Conservation (phyloP, 140 eudicot species). For the Anethum foeniculum region DNA sequence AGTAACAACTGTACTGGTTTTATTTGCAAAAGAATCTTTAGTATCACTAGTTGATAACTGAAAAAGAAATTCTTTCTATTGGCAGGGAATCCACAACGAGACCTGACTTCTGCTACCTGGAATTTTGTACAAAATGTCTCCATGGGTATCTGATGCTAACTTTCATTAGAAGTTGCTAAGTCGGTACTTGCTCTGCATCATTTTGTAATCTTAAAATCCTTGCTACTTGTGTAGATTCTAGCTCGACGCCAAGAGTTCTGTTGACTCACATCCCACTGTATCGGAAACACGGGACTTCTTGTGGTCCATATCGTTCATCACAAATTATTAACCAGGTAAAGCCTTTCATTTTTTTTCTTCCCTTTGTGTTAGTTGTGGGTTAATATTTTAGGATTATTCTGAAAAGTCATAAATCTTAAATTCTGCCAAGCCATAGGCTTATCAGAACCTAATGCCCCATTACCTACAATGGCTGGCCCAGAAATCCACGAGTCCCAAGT, state of each 20-base stretch:
- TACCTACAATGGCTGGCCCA: background rate
- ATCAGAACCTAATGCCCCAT: background rate
- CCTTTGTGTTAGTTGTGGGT: background rate
- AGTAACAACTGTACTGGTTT: background rate
- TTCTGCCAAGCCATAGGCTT: background rate
- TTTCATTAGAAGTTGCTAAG: constrained; percentile 5
- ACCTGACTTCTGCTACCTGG: constrained; percentile 56
- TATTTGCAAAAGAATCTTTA: background rate
- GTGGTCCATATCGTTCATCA: constrained; percentile 84
- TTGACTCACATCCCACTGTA: constrained; percentile 87
- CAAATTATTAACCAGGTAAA: constrained; percentile 73
- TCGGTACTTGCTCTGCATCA: background rate
- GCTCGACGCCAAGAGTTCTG: constrained; percentile 56
- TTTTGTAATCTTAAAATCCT: background rate
- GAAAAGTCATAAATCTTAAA: background rate
- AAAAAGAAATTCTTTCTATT: constrained; percentile 17
- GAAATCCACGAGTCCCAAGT: background rate
- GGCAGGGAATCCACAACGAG: constrained; percentile 49
- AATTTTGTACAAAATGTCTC: constrained; percentile 42
- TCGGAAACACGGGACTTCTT: constrained; percentile 75
- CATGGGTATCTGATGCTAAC: constrained; percentile 36
- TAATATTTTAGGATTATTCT: background rate
- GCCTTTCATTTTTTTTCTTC: background rate
- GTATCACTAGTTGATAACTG: background rate
- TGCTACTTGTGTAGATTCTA: constrained; percentile 30